Base-by-base conservation (phyloP, 805 yeast species). In the Wickerhamiella sergipiensis region DNA sequence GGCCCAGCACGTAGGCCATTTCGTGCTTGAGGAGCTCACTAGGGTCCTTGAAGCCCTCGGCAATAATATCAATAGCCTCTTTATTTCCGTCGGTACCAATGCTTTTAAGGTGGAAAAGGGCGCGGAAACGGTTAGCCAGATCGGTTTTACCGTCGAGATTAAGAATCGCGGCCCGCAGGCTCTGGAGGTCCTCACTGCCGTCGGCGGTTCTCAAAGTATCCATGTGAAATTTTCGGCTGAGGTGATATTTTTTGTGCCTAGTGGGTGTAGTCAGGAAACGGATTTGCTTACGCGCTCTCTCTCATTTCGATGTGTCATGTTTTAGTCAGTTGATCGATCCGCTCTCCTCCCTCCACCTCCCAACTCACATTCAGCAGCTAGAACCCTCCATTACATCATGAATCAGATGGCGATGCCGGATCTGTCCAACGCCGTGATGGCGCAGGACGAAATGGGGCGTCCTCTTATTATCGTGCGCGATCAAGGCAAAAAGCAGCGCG, bases 361-460 rank as follows among this genome's bases (percentile, higher is more conserved):
- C n/a, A n/a, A n/a, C n/a, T n/a, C n/a, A n/a, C n/a, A n/a, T n/a
- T n/a, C n/a, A n/a, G n/a, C n/a, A n/a, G n/a, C n/a, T n/a, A 42
- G 24, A 42, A 19, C 24, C 24, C 44, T 15, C 24, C 44, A 19
- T 19, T 42, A 29, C 33, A 29, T 29, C 33, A 29, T 38, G 21
- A 7, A 6, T 8, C 49, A 38, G 22, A 49, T 49, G 51, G 47
- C 46, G 38, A 31, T 43, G 84, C 95, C 96, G 42, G 98, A 92
- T 67, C 74, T 92, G 77, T 89, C 97, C 59, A 92, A 94, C 64
- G 98, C 98, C 69, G 88, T 92, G 61, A 87, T 92, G 73, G 97
- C 98, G 3, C 98, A 90, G 69, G 99, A 92, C 67, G 99, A 92
- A 69, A 86, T 85, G 89, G 99, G 99, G 19, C 82, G 98, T 69